Percentiles rank a stretch among this genome's conserved stretches.
Evolutionary conservation across 306 rosid species (phyloP).

Genomic region (Sophora flavescens): DNA sequence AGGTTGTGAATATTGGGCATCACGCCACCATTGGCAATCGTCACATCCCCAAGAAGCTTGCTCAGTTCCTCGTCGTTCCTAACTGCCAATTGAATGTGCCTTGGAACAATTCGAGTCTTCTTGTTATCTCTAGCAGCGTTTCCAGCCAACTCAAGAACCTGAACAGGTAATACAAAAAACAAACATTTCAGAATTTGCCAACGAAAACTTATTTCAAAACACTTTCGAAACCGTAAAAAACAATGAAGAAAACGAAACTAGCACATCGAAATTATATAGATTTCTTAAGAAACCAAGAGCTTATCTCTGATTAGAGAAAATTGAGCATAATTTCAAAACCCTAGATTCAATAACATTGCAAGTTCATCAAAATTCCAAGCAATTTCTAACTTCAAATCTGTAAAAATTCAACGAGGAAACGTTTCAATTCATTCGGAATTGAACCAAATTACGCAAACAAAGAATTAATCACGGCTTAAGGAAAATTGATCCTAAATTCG

Average conservation of each 20-base stretch:
- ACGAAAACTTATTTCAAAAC: too few species aligned
- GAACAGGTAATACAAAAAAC: background rate
- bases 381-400: background rate
- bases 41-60: slow-evolving; percentile 91
- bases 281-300: too few species aligned
- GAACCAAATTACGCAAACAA: background rate
- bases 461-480: background rate
- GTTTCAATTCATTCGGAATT: background rate
- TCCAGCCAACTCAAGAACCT: slow-evolving; percentile 87
- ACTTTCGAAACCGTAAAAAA: too few species aligned
- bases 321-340: background rate
- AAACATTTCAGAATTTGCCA: background rate
- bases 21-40: slow-evolving; percentile 92
- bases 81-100: slow-evolving; percentile 81
- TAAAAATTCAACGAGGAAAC: background rate
- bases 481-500: background rate
- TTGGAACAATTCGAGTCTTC: slow-evolving; percentile 86
- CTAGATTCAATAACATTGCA: background rate
- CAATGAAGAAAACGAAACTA: too few species aligned
- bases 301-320: too few species aligned
- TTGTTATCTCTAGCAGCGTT: slow-evolving; percentile 92
- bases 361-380: background rate
- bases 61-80: slow-evolving; percentile 91
- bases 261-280: too few species aligned
- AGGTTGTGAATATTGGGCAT: slow-evolving; percentile 94